Evolutionary conservation across 2,329 filamentous ascomycete genomes (phyloP).

Genomic region (Acephala macrosclerotiorum): DNA sequence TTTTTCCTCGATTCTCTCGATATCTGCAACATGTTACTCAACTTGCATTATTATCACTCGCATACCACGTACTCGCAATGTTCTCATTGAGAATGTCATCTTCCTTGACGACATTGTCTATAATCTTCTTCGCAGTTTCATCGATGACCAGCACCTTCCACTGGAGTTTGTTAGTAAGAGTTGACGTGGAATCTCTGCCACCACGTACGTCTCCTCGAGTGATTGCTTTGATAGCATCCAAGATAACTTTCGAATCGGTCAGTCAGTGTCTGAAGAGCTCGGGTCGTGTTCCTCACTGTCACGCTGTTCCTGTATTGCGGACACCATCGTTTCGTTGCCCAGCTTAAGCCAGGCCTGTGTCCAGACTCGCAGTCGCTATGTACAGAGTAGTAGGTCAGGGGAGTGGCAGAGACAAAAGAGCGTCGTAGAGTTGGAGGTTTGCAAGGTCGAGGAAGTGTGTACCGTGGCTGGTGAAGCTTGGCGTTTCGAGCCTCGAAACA

Average conservation of each 20-base stretch:
- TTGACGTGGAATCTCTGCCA: constrained; percentile 4
- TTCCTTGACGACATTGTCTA: constrained; percentile 91
- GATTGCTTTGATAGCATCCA: constrained; percentile 77
- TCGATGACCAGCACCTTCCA: constrained; percentile 98
- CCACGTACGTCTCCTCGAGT: constrained; percentile 82
- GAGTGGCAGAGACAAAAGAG: neutral
- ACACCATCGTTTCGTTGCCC: constrained; percentile 70
- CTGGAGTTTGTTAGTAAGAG: constrained; percentile 53
- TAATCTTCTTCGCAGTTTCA: constrained; percentile 79
- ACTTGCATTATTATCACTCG: neutral
- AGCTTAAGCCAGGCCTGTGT: neutral
- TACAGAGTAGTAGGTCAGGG: constrained; percentile 6
- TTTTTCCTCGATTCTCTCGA: constrained; percentile 90
- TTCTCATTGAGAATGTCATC: constrained; percentile 98
- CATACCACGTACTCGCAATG: constrained; percentile 76
- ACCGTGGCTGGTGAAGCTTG: constrained; percentile 11
- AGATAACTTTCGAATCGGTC: constrained; percentile 62
- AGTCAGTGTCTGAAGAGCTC: constrained; percentile 22
- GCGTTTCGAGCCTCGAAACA: constrained; percentile 16
- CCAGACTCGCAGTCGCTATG: constrained; percentile 25
- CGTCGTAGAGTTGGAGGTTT: constrained; percentile 8
- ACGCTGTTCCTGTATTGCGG: constrained; percentile 84
- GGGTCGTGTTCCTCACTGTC: constrained; percentile 61
- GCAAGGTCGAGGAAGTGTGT: neutral
- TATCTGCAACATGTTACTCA: constrained; percentile 64